Base-by-base conservation (phyloP, 1,139 yeast genomes). In the Hyphopichia burtonii region DNA sequence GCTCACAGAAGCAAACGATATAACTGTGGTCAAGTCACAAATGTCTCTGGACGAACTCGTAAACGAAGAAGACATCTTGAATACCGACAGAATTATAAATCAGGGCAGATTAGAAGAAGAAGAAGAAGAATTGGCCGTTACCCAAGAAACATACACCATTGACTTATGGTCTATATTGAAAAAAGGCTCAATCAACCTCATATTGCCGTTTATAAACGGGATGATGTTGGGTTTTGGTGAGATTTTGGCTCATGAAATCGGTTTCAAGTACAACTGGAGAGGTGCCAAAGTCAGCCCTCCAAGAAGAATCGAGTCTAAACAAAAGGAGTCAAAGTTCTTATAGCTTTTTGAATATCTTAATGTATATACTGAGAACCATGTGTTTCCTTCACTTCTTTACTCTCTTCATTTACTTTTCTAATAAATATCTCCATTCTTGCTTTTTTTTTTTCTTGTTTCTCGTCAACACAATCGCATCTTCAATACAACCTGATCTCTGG, bases 201-300 rank as follows among this genome's bases (percentile, higher is more conserved):
- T 90, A 4, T 68, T 93, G 39, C 99, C 99, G 2, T 90, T 93
- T 56, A 71, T 93, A 48, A 93, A 93, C 58, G 99, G 99, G 10
- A 72, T 93, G 68, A 91, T 91, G 96, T 76, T 93, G 46, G 99
- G 99, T 0, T 89, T 91, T 62, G 99, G 99, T 1, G 99, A 93
- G 66, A 84, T 93, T 19, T 71, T 88, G 50, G 99, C 98, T 14
- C 97, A 91, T 59, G 98, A 93, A 58, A 68, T 91, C 38, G 96
- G 96, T 9, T 86, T 86, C 70, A 74, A 76, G 43, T 85, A 81
- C 68, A 82, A 86, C 37, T 87, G 94, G 89, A 58, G 75, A 8
- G 91, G 93, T 3, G 94, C 95, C 11, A 71, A 75, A 52, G 86
- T 86, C 43, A 65, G 65, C 34, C 80, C 80, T 2, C 58, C 59